These are phyloP conservation scores for Cercospora zeae-maydis DNA, from an alignment of 2,329 filamentous ascomycete genomes.

Conservation along the genomic window DNA sequence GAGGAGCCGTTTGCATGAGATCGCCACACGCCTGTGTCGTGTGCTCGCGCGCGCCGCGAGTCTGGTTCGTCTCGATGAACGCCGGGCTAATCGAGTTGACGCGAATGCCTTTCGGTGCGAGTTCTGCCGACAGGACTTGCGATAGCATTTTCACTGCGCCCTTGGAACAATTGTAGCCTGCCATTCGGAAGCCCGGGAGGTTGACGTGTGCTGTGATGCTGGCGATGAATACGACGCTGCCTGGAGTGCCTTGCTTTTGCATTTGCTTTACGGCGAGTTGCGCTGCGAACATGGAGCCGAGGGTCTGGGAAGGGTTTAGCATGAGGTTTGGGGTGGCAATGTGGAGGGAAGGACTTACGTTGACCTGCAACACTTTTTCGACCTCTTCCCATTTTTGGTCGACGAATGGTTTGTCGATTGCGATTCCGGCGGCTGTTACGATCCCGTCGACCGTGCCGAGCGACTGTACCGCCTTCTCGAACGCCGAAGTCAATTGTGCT, in stretches of 20 bases:
- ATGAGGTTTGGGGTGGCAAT: neutral
- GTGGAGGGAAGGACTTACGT: slow-evolving; percentile 24
- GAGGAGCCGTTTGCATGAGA: slow-evolving; percentile 27
- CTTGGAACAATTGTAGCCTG: slow-evolving; percentile 35
- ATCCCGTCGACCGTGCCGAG: slow-evolving; percentile 30
- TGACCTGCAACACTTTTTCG: slow-evolving; percentile 38
- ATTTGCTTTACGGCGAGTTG: slow-evolving; percentile 38
- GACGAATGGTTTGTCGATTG: slow-evolving; percentile 31
- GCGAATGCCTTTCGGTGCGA: slow-evolving; percentile 32
- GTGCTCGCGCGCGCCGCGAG: slow-evolving; percentile 22
- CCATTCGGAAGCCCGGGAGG: slow-evolving; percentile 34
- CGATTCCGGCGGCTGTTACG: slow-evolving; percentile 33
- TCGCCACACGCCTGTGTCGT: slow-evolving; percentile 24
- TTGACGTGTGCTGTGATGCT: slow-evolving; percentile 37
- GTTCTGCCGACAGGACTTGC: slow-evolving; percentile 36
- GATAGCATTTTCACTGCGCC: slow-evolving; percentile 30
- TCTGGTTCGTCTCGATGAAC: slow-evolving; percentile 30
- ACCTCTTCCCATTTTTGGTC: slow-evolving; percentile 33
- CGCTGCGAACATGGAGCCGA: slow-evolving; percentile 38
- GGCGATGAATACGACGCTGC: slow-evolving; percentile 38
- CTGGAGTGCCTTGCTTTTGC: slow-evolving; percentile 34
- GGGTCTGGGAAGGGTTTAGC: slow-evolving; percentile 6
- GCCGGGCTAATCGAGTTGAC: slow-evolving; percentile 31
- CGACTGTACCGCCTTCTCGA: slow-evolving; percentile 26
- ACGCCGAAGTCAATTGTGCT: slow-evolving; percentile 25